These are phyloP conservation scores for Podospora pseudocomata DNA, from an alignment of 495 filamentous ascomycete genomes.

Conservation along the genomic window DNA sequence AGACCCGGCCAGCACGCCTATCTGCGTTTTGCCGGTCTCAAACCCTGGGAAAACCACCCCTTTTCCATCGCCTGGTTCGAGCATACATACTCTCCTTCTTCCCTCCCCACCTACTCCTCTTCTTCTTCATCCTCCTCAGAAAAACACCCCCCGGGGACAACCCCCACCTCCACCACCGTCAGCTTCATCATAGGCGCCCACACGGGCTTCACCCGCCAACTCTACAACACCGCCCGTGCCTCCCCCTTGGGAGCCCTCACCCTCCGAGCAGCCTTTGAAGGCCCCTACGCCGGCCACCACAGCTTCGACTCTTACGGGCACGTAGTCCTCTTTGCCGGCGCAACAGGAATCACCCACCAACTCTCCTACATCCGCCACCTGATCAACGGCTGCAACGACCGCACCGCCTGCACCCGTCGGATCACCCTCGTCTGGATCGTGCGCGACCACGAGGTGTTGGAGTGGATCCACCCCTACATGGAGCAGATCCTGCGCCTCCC, in stretches of 20 bases:
- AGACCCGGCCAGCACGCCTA: conserved; percentile 85
- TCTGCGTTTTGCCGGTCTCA: conserved; percentile 72
- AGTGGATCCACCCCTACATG: conserved; percentile 96
- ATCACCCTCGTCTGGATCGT: conserved; percentile 88
- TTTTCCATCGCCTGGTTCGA: conserved; percentile 89
- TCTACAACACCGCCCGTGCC: conserved; percentile 55
- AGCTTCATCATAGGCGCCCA: conserved; percentile 81
- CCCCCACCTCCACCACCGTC: conserved; percentile 27
- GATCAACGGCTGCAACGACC: conserved; percentile 65
- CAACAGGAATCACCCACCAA: conserved; percentile 92
- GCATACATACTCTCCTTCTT: conserved; percentile 27
- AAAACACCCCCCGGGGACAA: conserved; percentile 25
- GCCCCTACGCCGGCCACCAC: conserved; percentile 81
- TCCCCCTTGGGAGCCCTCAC: conserved; percentile 22
- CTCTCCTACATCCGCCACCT: conserved; percentile 83
- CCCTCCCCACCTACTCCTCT: conserved; percentile 24
- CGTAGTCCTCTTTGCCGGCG: conserved; percentile 83
- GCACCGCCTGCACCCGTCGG: conserved; percentile 73
- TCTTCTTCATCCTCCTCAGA: conserved; percentile 33
- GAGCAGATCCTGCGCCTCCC: conserved; percentile 77
- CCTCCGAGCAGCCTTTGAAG: conserved; percentile 62
- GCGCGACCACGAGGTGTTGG: conserved; percentile 77
- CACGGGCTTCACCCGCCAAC: conserved; percentile 79
- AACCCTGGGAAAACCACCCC: conserved; percentile 82
- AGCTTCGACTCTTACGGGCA: conserved; percentile 87